phyloP scores from a whole-genome alignment of 192 early-diverging fungal species.

The Chytriomyces sp. region DNA sequence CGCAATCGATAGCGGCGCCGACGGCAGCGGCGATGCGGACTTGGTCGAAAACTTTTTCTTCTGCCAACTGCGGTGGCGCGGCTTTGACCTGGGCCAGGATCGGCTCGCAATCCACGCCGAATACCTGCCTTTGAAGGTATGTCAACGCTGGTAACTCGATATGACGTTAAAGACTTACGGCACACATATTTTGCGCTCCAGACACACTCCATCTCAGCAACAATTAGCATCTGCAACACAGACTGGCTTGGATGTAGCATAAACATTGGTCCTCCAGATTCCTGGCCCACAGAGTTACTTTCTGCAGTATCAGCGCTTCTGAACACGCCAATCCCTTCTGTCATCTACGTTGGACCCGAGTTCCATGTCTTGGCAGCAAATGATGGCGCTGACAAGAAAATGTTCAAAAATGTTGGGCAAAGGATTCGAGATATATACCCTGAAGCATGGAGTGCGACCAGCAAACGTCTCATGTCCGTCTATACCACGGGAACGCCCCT shows the following conservation, averaged over 20 bases:
- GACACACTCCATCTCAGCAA: neutral
- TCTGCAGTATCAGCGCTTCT: neutral
- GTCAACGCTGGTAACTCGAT: too few species aligned
- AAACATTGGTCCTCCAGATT: neutral
- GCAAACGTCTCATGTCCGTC: neutral
- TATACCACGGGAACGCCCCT: neutral
- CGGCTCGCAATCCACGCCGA: neutral
- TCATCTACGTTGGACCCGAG: neutral
- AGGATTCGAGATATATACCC: neutral
- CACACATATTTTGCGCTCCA: neutral
- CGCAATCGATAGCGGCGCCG: too few species aligned
- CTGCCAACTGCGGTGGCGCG: neutral
- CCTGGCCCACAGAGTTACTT: neutral
- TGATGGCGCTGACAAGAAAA: neutral
- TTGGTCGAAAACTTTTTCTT: too few species aligned
- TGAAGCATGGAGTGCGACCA: neutral
- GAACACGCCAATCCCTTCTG: neutral
- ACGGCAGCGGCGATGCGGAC: too few species aligned
- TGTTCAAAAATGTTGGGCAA: neutral
- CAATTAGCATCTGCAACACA: neutral
- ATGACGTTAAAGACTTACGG: too few species aligned
- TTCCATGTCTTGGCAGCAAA: slow-evolving; percentile 1
- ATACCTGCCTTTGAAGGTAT: too few species aligned
- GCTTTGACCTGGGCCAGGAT: neutral
- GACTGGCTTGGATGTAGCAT: neutral